Percentiles rank a stretch among this genome's conserved stretches.
phyloP scores from a whole-genome alignment of 2,329 filamentous ascomycete species.

The Periglandula ipomoeae region DNA sequence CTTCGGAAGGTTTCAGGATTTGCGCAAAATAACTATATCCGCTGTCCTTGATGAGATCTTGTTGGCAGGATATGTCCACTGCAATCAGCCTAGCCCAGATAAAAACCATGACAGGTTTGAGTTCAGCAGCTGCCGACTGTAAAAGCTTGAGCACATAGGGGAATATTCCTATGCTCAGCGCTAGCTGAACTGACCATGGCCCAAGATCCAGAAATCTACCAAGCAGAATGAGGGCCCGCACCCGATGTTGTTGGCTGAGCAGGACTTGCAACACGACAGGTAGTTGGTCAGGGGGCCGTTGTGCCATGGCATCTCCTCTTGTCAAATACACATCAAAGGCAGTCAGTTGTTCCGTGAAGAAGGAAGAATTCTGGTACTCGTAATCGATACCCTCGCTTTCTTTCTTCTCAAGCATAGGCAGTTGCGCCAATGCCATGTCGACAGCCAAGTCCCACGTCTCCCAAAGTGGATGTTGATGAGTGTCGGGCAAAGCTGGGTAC shows the following conservation, averaged over 20 bases:
- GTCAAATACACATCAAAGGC: constrained; percentile 94
- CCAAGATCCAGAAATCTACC: constrained; percentile 92
- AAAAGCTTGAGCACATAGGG: constrained; percentile 96
- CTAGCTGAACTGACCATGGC: constrained; percentile 97
- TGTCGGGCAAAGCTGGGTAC: constrained; percentile 84
- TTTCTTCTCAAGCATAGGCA: constrained; percentile 75
- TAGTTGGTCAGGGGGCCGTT: constrained; percentile 86
- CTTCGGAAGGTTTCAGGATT: constrained; percentile 77
- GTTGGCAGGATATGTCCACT: constrained; percentile 88
- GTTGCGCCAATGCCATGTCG: constrained; percentile 84
- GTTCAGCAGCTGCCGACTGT: constrained; percentile 85
- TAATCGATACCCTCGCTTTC: constrained; percentile 68
- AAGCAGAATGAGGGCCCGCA: constrained; percentile 82
- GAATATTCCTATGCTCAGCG: constrained; percentile 95
- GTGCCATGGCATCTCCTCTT: constrained; percentile 68
- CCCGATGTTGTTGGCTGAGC: constrained; percentile 86
- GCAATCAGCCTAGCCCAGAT: constrained; percentile 96
- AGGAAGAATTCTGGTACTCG: constrained; percentile 87
- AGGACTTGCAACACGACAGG: constrained; percentile 94
- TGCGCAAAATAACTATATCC: constrained; percentile 95
- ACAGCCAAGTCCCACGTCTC: constrained; percentile 96
- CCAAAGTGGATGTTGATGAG: constrained; percentile 91
- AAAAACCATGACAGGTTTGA: constrained; percentile 98
- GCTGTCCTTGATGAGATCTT: constrained; percentile 90
- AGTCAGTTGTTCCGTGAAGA: constrained; percentile 94